phyloP scores from a whole-genome alignment of 1,284 basidiomycete genomes.

The Tausonia pullulans region DNA sequence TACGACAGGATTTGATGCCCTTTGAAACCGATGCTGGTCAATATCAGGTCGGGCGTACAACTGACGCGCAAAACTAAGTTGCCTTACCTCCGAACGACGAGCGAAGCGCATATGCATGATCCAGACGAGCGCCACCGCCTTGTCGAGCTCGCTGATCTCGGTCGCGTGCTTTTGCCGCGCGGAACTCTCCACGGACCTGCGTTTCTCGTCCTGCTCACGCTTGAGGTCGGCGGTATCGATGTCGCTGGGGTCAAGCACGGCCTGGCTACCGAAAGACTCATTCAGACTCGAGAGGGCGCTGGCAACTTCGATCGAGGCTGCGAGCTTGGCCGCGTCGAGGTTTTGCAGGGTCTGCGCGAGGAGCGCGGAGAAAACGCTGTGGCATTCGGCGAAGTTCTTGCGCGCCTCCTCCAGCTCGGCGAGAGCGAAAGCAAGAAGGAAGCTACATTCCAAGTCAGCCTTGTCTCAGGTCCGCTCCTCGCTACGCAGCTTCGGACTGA shows the following conservation, averaged over 20 bases:
- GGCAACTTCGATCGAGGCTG: constrained; percentile 40
- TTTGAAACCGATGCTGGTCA: constrained; percentile 17
- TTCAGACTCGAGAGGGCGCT: constrained; percentile 21
- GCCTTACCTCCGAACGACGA: constrained; percentile 55
- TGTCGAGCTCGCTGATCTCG: constrained; percentile 40
- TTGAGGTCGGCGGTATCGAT: constrained; percentile 26
- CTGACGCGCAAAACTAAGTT: not conserved
- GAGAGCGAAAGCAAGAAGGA: constrained; percentile 77
- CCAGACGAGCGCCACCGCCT: constrained; percentile 44
- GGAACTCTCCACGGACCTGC: constrained; percentile 46
- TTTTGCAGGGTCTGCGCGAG: constrained; percentile 56
- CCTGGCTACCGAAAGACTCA: constrained; percentile 7
- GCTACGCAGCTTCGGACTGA: constrained; percentile 24
- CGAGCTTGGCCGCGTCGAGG: constrained; percentile 54
- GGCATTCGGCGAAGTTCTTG: constrained; percentile 56
- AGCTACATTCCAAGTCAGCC: constrained; percentile 42
- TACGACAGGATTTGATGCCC: constrained; percentile 64
- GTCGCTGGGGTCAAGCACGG: constrained; percentile 17
- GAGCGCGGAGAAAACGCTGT: constrained; percentile 58
- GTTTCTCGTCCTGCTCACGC: constrained; percentile 51
- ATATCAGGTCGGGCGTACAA: not conserved
- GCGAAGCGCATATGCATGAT: constrained; percentile 89
- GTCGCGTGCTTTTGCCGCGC: constrained; percentile 34
- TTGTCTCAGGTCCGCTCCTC: not conserved
- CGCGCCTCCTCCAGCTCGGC: constrained; percentile 66